These are phyloP conservation scores for Pythium aristosporum DNA, from an alignment of 352 stramenopile species.

Conservation along the genomic window DNA sequence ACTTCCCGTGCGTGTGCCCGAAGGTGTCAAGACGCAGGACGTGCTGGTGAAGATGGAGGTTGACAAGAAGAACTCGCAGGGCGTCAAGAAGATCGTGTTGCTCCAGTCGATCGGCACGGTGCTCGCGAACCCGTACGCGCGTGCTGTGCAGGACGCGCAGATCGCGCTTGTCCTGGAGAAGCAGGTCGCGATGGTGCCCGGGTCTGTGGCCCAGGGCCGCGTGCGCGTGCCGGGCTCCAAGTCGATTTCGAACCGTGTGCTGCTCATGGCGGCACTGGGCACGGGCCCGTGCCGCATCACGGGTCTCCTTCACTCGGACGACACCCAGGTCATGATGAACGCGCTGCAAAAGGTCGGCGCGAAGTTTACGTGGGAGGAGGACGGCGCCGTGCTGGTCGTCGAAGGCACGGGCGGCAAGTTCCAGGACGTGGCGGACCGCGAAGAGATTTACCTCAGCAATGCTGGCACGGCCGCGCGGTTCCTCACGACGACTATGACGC, in stretches of 20 bases:
- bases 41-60: slow-evolving; percentile 85
- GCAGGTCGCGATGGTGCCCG: slow-evolving; percentile 61
- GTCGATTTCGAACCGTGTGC: slow-evolving; percentile 97
- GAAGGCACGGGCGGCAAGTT: slow-evolving; percentile 76
- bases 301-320: slow-evolving; percentile 96
- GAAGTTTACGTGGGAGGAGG: slow-evolving; percentile 78
- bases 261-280: slow-evolving; percentile 94
- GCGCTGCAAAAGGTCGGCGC: slow-evolving; percentile 92
- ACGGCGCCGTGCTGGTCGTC: slow-evolving; percentile 70
- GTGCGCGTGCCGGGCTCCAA: slow-evolving; percentile 95
- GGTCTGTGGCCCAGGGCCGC: slow-evolving; percentile 40
- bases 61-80: slow-evolving; percentile 85
- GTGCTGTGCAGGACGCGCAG: slow-evolving; percentile 66
- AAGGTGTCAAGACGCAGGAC: slow-evolving; percentile 51
- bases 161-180: slow-evolving; percentile 80
- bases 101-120: slow-evolving; percentile 74
- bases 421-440: slow-evolving; percentile 36
- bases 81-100: slow-evolving; percentile 82
- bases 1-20: slow-evolving; percentile 63
- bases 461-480: slow-evolving; percentile 94
- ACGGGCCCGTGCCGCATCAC: slow-evolving; percentile 76
- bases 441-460: slow-evolving; percentile 86
- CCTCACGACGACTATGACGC: slow-evolving; percentile 90
- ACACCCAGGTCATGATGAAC: slow-evolving; percentile 98
- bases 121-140: slow-evolving; percentile 63